Evolutionary conservation across 176 grass and related monocot genomes (phyloP), one percentile per base, ranked within the genome.

Genomic region (Echinochloa phyllopogon): DNA sequence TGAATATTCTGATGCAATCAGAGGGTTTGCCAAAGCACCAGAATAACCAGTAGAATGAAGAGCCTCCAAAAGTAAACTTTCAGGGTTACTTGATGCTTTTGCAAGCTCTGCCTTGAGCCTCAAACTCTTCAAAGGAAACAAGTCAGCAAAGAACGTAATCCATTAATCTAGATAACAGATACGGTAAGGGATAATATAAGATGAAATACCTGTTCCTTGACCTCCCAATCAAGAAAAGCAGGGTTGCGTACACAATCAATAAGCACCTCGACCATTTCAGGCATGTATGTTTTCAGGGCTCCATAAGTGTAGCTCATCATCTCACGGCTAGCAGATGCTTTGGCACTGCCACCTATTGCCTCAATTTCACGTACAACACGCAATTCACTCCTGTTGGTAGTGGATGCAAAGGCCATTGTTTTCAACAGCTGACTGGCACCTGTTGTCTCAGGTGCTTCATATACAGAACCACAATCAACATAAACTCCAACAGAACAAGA

Each of bases 181-280:
- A 21, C 15, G 0, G 55, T 88, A 13, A 13, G 56, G 53, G n/a
- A 78, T 11, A 42, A 48, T 78, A 69, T 39, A 61, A 62, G 24
- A 80, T 55, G 47, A 78, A 78, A 65, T 93, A 95, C 96, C 89
- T 95, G 89, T 86, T 98, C 93, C 74, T 92, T 98, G n/a, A 98
- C 89, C 68, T 98, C 96, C 96, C 93, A 98, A 56, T 98, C 93
- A 59, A 98, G 89, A 40, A 95, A 94, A 75, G 91, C 93, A 70
- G 93, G 82, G 76, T 98, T 98, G 41, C 91, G 80, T 16, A 98
- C 80, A 75, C 85, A 90, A 71, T 98, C 96, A 88, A 95, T 79
- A 83, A 98, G 93, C 55, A 98, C 91, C 80, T 98, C 96, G 75
- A 95, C 91, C 96, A 98, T 98, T 82, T 95, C 93, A 65, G 93